phyloP scores from a whole-genome alignment of 352 stramenopile genomes.

The Pythium aquatile region DNA sequence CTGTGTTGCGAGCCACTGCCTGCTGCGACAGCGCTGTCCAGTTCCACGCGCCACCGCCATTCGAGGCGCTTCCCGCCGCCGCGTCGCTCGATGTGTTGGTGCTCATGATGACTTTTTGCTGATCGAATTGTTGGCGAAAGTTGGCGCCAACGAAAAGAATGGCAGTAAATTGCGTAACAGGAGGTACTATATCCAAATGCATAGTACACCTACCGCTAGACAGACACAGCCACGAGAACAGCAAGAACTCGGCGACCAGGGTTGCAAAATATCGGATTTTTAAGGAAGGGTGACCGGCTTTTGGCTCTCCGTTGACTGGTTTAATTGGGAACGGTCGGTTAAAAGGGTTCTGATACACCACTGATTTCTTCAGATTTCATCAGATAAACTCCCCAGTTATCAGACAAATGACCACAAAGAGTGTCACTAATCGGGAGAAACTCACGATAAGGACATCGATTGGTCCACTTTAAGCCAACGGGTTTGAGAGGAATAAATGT shows the following conservation, averaged over 20 bases:
- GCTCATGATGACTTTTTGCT: constrained; percentile 1
- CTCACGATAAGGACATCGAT: too few species aligned
- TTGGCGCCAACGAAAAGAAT: constrained; percentile 1
- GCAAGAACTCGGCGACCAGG: constrained; percentile 89
- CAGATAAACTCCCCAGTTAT: too few species aligned
- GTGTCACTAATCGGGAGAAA: too few species aligned
- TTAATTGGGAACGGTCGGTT: too few species aligned
- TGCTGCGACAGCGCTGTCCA: constrained; percentile 49
- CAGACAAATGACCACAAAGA: too few species aligned
- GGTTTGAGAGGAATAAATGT: too few species aligned
- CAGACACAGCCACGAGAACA: constrained; percentile 32
- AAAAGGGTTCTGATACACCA: too few species aligned
- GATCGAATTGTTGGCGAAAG: constrained; percentile 1
- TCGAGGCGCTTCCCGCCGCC: constrained; percentile 2
- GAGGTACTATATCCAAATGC: constrained; percentile 1
- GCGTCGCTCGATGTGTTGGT: constrained; percentile 5
- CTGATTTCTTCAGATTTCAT: too few species aligned
- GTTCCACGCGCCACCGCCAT: constrained; percentile 38
- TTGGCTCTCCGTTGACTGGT: too few species aligned
- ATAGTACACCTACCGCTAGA: neutral
- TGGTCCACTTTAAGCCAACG: too few species aligned
- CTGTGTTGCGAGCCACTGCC: constrained; percentile 25
- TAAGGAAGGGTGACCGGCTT: too few species aligned
- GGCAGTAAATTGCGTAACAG: neutral
- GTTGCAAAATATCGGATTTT: too few species aligned